These are phyloP conservation scores for Eucalyptus regnans DNA, from an alignment of 345 rosid species.

Conservation along the genomic window DNA sequence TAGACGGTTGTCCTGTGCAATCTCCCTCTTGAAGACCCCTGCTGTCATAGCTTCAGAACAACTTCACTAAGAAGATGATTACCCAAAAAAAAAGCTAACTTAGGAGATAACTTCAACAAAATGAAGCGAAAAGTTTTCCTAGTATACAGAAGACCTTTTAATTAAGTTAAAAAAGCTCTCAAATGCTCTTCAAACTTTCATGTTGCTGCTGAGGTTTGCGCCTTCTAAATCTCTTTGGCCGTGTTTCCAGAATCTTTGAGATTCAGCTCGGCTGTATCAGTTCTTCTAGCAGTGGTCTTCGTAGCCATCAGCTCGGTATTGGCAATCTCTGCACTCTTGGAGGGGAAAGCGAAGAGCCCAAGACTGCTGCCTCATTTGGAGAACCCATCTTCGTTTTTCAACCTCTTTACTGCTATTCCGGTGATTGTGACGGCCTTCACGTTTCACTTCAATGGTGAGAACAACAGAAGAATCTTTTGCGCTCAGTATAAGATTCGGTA, in stretches of 20 bases:
- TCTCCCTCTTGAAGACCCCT: not conserved
- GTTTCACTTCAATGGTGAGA: constrained; percentile 82
- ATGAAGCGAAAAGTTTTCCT: not conserved
- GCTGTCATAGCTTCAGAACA: not conserved
- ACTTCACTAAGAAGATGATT: not conserved
- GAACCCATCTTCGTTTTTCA: constrained; percentile 36
- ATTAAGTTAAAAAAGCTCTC: not conserved
- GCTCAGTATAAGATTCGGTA: not conserved
- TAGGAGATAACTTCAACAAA: not conserved
- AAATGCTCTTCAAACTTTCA: not conserved
- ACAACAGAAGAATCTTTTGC: not conserved
- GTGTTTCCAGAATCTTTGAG: constrained; percentile 43
- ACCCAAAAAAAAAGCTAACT: not conserved
- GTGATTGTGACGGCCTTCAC: constrained; percentile 90
- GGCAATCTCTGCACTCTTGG: constrained; percentile 46
- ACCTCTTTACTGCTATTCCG: constrained; percentile 84
- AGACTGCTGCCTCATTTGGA: constrained; percentile 50
- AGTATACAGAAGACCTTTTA: not conserved
- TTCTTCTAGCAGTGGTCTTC: constrained; percentile 63
- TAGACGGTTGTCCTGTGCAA: not conserved
- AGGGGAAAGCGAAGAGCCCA: constrained; percentile 55
- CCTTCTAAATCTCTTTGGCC: not conserved
- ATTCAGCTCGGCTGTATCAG: constrained; percentile 52
- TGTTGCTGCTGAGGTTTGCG: not conserved
- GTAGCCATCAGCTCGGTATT: constrained; percentile 54